Evolutionary conservation across 305 asterid genomes (phyloP), one percentile per base, ranked within the genome.

Genomic region (Fraxinus baroniana): DNA sequence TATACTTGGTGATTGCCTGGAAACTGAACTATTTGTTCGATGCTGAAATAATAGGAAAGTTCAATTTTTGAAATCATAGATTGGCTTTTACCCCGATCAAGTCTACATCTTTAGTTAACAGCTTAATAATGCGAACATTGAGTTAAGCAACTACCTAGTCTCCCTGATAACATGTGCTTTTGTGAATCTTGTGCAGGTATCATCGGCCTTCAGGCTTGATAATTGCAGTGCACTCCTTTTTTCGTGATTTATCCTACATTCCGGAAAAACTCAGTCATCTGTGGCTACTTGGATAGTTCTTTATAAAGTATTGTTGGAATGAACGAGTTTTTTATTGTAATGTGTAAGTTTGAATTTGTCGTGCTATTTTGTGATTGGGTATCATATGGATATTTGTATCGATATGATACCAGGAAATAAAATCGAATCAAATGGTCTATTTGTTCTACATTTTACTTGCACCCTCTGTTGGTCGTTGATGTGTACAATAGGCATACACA

Each of bases 141-240:
- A 33, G 10, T 5, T 9, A 44, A 8, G 35, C 28, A 30, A 10
- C 26, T 44, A 26, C 5, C 17, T 62, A 1, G 3, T 32, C 76
- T 55, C 15, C 35, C 3, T 49, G 4, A 66, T 39, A 22, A 46
- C 72, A 36, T 49, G 44, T 68, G 77, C 24, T 41, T 7, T 32
- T 77, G 76, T 36, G 49, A 52, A 82, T 86, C 44, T 77, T 84
- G 77, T 90, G 92, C 92, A 95, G 98, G 98, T 84, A 89, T 95
- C 84, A 95, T 95, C 18, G 98, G 98, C 4, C 95, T 95, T 85
- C 97, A 93, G 89, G 97, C 94, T 83, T 94, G 90, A 92, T 81
- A 18, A 81, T 7, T 80, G 30, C 55, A 39, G 32, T 20, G 35
- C 44, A 32, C 78, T 28, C 6, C 30, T 44, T 71, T 7, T 24